Evolutionary conservation across 2,329 filamentous ascomycete genomes (phyloP).

Genomic region (Cephalotrichum gorgonifer): DNA sequence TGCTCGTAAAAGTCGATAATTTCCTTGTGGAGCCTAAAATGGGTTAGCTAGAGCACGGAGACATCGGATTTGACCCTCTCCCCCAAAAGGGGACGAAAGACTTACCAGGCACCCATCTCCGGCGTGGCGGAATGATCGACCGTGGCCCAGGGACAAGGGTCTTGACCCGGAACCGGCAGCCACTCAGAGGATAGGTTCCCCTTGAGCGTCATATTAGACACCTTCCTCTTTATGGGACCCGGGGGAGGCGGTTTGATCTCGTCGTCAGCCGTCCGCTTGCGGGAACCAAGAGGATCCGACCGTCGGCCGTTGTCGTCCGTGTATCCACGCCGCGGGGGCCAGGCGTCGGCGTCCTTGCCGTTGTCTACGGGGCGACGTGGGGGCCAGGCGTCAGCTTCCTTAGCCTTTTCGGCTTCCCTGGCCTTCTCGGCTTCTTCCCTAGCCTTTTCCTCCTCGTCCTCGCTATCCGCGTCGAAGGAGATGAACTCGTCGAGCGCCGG

Average conservation of each 20-base stretch:
- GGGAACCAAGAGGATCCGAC: slow-evolving; percentile 39
- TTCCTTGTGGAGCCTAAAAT: slow-evolving; percentile 73
- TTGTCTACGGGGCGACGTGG: too few relatives aligned
- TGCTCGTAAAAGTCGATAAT: slow-evolving; percentile 82
- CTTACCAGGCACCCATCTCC: slow-evolving; percentile 48
- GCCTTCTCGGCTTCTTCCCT: slow-evolving; percentile 6
- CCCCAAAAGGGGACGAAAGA: too few relatives aligned
- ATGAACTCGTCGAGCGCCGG: slow-evolving; percentile 75
- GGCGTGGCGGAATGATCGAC: slow-evolving; percentile 42
- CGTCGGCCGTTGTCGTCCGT: slow-evolving; percentile 1
- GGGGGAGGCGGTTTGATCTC: slow-evolving; percentile 50
- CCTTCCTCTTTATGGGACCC: slow-evolving; percentile 36
- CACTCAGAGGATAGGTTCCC: slow-evolving; percentile 43
- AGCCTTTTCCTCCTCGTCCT: slow-evolving; percentile 25
- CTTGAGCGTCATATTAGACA: slow-evolving; percentile 34
- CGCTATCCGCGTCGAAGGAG: slow-evolving; percentile 58
- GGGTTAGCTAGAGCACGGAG: background rate
- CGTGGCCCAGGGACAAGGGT: slow-evolving; percentile 53
- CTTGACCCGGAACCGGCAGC: slow-evolving; percentile 29
- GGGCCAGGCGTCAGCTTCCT: background rate
- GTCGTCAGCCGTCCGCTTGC: slow-evolving; percentile 68
- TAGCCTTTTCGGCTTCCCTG: background rate
- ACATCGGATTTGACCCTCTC: background rate
- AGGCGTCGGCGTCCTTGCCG: background rate
- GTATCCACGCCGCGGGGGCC: background rate